These are phyloP conservation scores for Chrysochromulina tobinii DNA, from an alignment of 78 protist species.

Conservation along the genomic window DNA sequence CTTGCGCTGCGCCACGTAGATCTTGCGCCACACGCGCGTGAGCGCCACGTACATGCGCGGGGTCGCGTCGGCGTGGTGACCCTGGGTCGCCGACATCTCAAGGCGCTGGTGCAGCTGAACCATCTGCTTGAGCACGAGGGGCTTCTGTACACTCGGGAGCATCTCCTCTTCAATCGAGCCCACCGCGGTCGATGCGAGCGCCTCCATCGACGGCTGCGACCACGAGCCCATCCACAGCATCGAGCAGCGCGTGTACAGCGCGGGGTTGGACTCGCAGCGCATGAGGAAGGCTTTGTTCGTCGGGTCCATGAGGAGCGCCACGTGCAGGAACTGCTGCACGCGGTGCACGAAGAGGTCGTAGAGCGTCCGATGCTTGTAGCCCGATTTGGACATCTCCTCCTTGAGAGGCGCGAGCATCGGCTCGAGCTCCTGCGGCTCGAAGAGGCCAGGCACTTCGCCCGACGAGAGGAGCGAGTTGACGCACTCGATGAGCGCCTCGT, in stretches of 20 bases:
- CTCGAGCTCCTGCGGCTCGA: conserved; percentile 79
- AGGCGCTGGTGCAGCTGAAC: conserved; percentile 26
- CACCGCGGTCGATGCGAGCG: conserved; percentile 44
- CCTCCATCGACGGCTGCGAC: conserved; percentile 9
- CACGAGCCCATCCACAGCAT: conserved; percentile 72
- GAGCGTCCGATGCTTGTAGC: conserved; percentile 46
- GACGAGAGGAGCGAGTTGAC: conserved; percentile 75
- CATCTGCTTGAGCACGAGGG: neutral
- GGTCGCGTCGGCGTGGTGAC: neutral
- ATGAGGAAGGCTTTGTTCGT: conserved; percentile 39
- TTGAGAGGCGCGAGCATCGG: conserved; percentile 61
- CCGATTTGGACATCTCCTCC: conserved; percentile 25
- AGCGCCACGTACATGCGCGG: conserved; percentile 50
- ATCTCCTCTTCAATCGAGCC: conserved; percentile 55
- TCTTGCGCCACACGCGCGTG: neutral
- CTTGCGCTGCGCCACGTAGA: conserved; percentile 28
- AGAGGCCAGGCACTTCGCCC: conserved; percentile 90
- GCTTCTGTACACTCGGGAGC: neutral
- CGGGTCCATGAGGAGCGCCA: conserved; percentile 71
- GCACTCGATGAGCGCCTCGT: conserved; percentile 57
- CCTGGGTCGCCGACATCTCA: neutral
- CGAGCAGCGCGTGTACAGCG: conserved; percentile 70
- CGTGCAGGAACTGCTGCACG: conserved; percentile 60
- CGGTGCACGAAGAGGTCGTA: conserved; percentile 62
- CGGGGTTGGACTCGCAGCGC: conserved; percentile 79